A percentile compares a stretch with the other conserved stretches of the same genome.
Conservation (phyloP, 1,284 basidiomycete genomes). For the Cutaneotrichosporon sp. region DNA sequence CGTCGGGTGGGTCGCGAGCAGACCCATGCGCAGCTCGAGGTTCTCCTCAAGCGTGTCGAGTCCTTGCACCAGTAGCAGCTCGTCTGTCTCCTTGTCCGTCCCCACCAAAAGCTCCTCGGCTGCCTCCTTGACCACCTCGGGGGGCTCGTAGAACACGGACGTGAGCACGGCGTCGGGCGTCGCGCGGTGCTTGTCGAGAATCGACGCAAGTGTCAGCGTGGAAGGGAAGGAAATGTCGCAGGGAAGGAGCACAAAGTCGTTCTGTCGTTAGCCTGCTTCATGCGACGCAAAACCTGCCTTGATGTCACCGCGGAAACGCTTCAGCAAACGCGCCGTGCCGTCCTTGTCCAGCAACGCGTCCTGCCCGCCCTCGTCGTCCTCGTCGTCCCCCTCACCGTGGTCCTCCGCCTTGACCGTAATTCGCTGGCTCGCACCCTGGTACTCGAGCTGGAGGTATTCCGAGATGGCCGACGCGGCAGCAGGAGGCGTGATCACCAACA, state of each 20-base stretch:
- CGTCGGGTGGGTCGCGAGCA: conserved; percentile 65
- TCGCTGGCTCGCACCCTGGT: conserved; percentile 27
- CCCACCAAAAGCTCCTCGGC: conserved; percentile 44
- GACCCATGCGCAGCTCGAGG: conserved; percentile 63
- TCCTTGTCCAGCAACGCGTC: conserved; percentile 19
- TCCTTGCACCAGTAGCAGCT: conserved; percentile 64
- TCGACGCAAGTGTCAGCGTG: conserved; percentile 60
- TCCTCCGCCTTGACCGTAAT: conserved; percentile 35
- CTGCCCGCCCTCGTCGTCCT: conserved; percentile 14
- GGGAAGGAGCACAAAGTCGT: conserved; percentile 84
- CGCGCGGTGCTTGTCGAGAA: conserved; percentile 80
- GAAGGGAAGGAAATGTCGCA: conserved; percentile 82
- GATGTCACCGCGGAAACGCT: conserved; percentile 40
- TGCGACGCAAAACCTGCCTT: conserved; percentile 30
- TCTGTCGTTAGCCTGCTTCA: conserved; percentile 27
- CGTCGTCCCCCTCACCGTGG: conserved; percentile 42
- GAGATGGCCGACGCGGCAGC: conserved; percentile 67
- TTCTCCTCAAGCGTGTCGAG: conserved; percentile 63
- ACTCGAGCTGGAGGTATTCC: conserved; percentile 59
- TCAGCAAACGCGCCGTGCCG: conserved; percentile 45
- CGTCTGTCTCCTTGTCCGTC: conserved; percentile 51
- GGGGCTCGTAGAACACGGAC: conserved; percentile 66
- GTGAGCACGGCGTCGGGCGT: conserved; percentile 66
- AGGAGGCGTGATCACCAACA: conserved; percentile 75
- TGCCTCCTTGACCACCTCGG: conserved; percentile 49